Percentiles rank a stretch among this genome's conserved stretches.
These are phyloP conservation scores for Venturia aucupariae DNA, from an alignment of 2,329 filamentous ascomycete genomes.

Conservation along the genomic window DNA sequence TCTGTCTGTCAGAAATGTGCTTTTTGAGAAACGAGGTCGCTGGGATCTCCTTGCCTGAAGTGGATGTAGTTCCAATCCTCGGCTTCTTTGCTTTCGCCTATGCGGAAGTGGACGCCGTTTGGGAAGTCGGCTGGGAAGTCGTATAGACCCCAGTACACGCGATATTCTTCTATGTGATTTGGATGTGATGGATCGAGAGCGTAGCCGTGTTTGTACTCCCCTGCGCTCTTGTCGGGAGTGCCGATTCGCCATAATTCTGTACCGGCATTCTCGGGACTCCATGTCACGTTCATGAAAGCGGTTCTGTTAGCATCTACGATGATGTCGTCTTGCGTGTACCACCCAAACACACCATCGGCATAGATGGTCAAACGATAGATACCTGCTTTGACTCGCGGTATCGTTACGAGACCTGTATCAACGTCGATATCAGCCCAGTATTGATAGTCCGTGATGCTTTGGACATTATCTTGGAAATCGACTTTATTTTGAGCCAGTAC, in stretches of 20 bases:
- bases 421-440: slow-evolving; percentile 50
- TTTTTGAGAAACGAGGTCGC: not conserved
- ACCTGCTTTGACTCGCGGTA: slow-evolving; percentile 47
- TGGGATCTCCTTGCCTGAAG: slow-evolving; percentile 48
- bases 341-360: slow-evolving; percentile 52
- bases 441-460: slow-evolving; percentile 47
- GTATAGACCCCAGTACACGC: slow-evolving; percentile 52
- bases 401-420: slow-evolving; percentile 37
- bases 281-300: slow-evolving; percentile 32
- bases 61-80: slow-evolving; percentile 55
- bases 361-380: slow-evolving; percentile 55
- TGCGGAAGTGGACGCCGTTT: slow-evolving; percentile 46
- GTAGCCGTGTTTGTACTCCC: slow-evolving; percentile 52
- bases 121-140: slow-evolving; percentile 54
- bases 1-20: not conserved
- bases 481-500: slow-evolving; percentile 44
- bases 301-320: slow-evolving; percentile 34
- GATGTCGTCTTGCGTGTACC: slow-evolving; percentile 46
- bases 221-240: slow-evolving; percentile 50
- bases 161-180: slow-evolving; percentile 43
- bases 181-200: slow-evolving; percentile 40
- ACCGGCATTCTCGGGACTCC: slow-evolving; percentile 48
- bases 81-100: slow-evolving; percentile 42
- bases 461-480: slow-evolving; percentile 51
- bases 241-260: slow-evolving; percentile 55